Evolutionary conservation across 331 rosid genomes (phyloP), one percentile per base, ranked within the genome.

Genomic region (Saraca asoca): DNA sequence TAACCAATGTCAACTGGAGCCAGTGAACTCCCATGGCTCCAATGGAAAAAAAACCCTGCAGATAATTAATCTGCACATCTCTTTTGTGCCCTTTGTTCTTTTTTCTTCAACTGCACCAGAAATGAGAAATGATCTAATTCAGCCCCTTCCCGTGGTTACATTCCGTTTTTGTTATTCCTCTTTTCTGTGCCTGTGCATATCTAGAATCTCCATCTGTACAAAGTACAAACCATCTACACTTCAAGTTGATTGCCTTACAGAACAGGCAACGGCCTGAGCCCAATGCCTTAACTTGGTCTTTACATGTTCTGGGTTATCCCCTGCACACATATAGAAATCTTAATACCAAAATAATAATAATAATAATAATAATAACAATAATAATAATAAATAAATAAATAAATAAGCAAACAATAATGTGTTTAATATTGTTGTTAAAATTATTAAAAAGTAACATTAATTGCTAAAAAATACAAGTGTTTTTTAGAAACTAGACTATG

Each of bases 181-280:
- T 18, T 48, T 37, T 24, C 38, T 62, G 41, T 14, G 31, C 42
- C 4, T 63, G 67, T 55, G 64, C 44, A 31, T 49, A 12, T 68
- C 65, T 77, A 46, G 35, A 67, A 69, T 57, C 49, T 64, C 29
- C 58, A 55, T 63, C 74, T 81, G 70, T 77, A 79, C 85, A 87
- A 77, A 62, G 69, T 77, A 79, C 87, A 87, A 79, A 62, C 48
- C 65, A 46, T 60, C 73, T 58, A 64, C 57, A 12, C 37, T 14
- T 83, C 55, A 83, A n/a, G 62, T 71, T 18, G 89, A 80, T 43
- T 93, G 98, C 88, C 84, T 79, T 37, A 93, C 87, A 53, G 98
- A 90, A 71, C 98, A 93, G 43, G 98, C 97, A 51, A 93, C 98
- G 0, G 96, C 98, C 68, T 93, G 98, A 31, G 97, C 98, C 98